Evolutionary conservation across 164 flowering plant genomes (phyloP).

Genomic region (Umbilicus rupestris): DNA sequence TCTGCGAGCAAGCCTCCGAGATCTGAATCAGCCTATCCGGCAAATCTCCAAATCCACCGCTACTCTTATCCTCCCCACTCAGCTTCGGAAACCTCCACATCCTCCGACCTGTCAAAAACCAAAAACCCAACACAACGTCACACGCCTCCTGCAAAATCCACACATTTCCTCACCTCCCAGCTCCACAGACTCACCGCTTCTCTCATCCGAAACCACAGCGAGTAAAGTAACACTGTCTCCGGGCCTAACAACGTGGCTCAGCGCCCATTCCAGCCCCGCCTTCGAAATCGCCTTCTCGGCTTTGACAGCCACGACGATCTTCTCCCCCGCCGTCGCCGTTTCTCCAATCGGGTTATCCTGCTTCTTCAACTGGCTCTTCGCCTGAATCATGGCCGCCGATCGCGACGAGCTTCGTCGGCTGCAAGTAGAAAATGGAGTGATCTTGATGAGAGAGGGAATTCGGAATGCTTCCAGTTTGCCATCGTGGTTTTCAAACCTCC

Average conservation of each 20-base stretch:
- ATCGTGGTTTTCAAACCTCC: background rate
- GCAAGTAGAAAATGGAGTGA: background rate
- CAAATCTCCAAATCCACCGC: constrained; percentile 22
- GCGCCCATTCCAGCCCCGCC: constrained; percentile 74
- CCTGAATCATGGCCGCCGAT: background rate
- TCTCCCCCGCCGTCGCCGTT: constrained; percentile 19
- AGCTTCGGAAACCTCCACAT: constrained; percentile 51
- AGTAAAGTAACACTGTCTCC: constrained; percentile 60
- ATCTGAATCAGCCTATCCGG: constrained; percentile 56
- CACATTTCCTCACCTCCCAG: background rate
- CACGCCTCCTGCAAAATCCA: background rate
- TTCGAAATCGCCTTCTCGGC: constrained; percentile 66
- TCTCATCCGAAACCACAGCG: constrained; percentile 38
- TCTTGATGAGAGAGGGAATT: background rate
- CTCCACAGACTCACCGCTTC: constrained; percentile 25
- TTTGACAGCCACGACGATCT: constrained; percentile 61
- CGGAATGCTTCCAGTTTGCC: background rate
- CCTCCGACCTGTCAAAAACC: constrained; percentile 28
- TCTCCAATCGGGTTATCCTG: background rate
- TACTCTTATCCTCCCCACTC: constrained; percentile 37
- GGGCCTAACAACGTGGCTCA: constrained; percentile 65
- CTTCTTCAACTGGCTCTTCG: background rate
- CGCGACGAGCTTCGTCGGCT: background rate
- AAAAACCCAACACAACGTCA: background rate
- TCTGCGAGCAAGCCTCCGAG: constrained; percentile 77